phyloP scores from a whole-genome alignment of 495 filamentous ascomycete species.

The Penicillium salamii region DNA sequence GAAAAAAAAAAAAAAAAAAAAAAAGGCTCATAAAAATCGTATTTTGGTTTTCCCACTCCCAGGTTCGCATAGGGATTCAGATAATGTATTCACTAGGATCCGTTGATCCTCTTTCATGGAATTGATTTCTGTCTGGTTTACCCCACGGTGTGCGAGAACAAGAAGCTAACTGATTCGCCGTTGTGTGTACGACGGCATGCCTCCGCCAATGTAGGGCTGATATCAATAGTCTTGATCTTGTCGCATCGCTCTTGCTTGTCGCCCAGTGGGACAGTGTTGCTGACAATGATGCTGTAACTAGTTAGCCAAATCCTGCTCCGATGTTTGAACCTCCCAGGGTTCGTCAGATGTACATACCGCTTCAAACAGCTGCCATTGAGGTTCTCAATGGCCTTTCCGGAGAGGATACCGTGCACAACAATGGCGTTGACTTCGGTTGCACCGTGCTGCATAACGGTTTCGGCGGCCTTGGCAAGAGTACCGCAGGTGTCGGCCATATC shows the following conservation, averaged over 20 bases:
- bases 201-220: conserved; percentile 79
- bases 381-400: conserved; percentile 85
- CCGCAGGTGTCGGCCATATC: conserved; percentile 92
- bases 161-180: conserved; percentile 86
- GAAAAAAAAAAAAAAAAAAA: conserved; percentile 26
- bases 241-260: conserved; percentile 68
- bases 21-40: conserved; percentile 21
- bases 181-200: conserved; percentile 85
- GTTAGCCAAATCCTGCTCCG: background rate
- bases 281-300: conserved; percentile 71
- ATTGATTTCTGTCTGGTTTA: conserved; percentile 25
- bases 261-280: conserved; percentile 94
- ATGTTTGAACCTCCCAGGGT: no score
- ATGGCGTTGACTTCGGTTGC: conserved; percentile 88
- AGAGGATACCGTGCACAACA: conserved; percentile 93
- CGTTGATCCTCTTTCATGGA: conserved; percentile 2
- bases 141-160: conserved; percentile 80
- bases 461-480: conserved; percentile 87
- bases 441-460: conserved; percentile 85
- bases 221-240: conserved; percentile 86
- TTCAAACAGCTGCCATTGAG: conserved; percentile 76
- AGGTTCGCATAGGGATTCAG: background rate
- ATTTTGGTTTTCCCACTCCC: conserved; percentile 23
- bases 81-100: conserved; percentile 1
- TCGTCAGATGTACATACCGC: conserved; percentile 6